These are phyloP conservation scores for Globisporangium camurandrum DNA, from an alignment of 352 stramenopile genomes.

Conservation along the genomic window DNA sequence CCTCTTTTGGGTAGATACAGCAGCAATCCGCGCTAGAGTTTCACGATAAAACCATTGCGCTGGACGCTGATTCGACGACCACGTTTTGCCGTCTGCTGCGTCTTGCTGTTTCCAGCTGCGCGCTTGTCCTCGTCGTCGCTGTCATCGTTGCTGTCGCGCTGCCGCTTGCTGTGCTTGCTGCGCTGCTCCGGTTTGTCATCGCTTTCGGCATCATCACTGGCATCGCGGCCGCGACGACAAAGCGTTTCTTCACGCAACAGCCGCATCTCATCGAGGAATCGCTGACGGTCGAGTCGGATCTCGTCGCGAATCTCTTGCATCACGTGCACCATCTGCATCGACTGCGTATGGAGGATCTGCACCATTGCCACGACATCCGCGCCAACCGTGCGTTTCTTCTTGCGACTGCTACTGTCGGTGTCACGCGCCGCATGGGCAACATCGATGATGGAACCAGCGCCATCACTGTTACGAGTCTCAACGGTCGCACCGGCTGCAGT, in stretches of 20 bases:
- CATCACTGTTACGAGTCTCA: no score
- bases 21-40: not conserved
- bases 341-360: slow-evolving; percentile 6
- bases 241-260: not conserved
- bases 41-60: slow-evolving; percentile 10
- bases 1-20: no score
- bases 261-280: slow-evolving; percentile 7
- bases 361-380: slow-evolving; percentile 1
- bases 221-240: not conserved
- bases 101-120: not conserved
- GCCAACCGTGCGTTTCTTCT: not conserved
- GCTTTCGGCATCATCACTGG: not conserved
- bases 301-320: slow-evolving; percentile 11
- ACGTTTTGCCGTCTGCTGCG: slow-evolving; percentile 8
- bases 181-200: not conserved
- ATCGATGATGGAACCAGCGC: no score
- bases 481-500: not conserved
- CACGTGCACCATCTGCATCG: slow-evolving; percentile 5
- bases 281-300: slow-evolving; percentile 6
- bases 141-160: not conserved
- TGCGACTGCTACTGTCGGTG: not conserved
- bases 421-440: not conserved
- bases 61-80: slow-evolving; percentile 7
- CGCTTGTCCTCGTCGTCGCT: not conserved
- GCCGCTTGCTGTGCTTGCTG: not conserved